Conservation (phyloP, 176 grass and related monocot genomes). For the Thinopyrum elongatum region DNA sequence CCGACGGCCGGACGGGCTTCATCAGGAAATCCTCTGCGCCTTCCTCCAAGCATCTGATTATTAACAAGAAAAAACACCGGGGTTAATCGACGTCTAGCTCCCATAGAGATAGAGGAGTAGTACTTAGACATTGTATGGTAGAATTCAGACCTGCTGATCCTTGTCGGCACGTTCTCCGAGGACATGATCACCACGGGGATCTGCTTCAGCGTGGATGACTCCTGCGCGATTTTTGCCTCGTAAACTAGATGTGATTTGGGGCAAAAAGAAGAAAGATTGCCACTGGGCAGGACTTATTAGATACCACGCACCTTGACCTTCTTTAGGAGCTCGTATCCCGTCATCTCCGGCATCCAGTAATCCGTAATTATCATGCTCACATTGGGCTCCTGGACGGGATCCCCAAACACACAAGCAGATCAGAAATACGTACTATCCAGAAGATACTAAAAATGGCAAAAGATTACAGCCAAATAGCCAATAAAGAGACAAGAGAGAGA, state of each 20-base stretch:
- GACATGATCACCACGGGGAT: conserved; percentile 99
- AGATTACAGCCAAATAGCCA: neutral
- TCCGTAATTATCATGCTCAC: conserved; percentile 96
- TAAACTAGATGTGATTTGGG: neutral
- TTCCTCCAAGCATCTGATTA: conserved; percentile 74
- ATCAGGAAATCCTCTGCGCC: conserved; percentile 89
- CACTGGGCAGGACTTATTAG: neutral
- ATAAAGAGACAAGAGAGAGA: neutral
- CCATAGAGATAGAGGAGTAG: no score
- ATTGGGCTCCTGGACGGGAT: conserved; percentile 57
- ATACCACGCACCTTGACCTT: conserved; percentile 81
- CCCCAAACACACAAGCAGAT: neutral
- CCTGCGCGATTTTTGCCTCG: conserved; percentile 29
- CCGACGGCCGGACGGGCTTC: conserved; percentile 69
- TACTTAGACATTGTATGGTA: neutral
- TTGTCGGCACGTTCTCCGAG: conserved; percentile 78
- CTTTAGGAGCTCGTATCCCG: conserved; percentile 88
- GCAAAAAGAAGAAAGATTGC: neutral
- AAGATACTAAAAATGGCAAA: neutral
- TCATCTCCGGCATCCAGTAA: conserved; percentile 99
- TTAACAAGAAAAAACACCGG: neutral
- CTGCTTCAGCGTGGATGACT: conserved; percentile 63
- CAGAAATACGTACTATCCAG: neutral
- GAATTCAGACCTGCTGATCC: conserved; percentile 53
- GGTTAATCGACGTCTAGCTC: neutral